Conservation (phyloP, 805 yeast species). For the Tetrapisispora pingtungensis region DNA sequence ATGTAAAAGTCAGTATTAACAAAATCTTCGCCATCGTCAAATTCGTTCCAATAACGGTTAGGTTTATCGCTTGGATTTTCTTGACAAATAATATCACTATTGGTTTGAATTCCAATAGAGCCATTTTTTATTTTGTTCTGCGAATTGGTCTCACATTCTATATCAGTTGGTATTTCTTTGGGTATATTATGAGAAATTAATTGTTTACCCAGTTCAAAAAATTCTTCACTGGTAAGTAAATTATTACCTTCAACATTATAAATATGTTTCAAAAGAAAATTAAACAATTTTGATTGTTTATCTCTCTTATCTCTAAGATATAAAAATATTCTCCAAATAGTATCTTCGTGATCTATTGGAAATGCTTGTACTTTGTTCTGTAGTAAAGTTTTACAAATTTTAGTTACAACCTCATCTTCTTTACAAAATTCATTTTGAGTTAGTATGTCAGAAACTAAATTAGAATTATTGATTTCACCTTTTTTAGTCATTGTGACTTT, state of each 20-base stretch:
- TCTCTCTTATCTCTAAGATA: slow-evolving; percentile 7
- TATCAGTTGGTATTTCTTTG: not conserved
- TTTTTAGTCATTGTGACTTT: not conserved
- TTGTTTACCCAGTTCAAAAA: slow-evolving; percentile 17
- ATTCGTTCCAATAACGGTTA: slow-evolving; percentile 28
- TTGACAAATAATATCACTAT: not conserved
- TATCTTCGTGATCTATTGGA: slow-evolving; percentile 11
- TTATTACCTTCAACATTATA: slow-evolving; percentile 9
- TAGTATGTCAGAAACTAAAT: not conserved
- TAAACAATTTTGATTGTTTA: slow-evolving; percentile 10
- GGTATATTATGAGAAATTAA: slow-evolving; percentile 6
- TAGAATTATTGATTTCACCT: not conserved
- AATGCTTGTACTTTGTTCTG: slow-evolving; percentile 17
- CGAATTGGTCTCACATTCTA: not conserved
- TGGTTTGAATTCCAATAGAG: not conserved
- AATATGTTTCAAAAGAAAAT: slow-evolving; percentile 10
- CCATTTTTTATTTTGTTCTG: not conserved
- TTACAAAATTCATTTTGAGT: not conserved
- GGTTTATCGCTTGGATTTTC: not conserved
- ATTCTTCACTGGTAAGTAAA: slow-evolving; percentile 12
- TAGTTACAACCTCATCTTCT: not conserved
- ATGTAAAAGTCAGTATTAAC: slow-evolving; percentile 13
- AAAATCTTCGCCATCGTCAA: slow-evolving; percentile 24
- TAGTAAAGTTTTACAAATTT: slow-evolving; percentile 8
- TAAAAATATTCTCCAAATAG: slow-evolving; percentile 19